Conservation (phyloP, 192 early-diverging fungal species). For the Coemansia sp. region DNA sequence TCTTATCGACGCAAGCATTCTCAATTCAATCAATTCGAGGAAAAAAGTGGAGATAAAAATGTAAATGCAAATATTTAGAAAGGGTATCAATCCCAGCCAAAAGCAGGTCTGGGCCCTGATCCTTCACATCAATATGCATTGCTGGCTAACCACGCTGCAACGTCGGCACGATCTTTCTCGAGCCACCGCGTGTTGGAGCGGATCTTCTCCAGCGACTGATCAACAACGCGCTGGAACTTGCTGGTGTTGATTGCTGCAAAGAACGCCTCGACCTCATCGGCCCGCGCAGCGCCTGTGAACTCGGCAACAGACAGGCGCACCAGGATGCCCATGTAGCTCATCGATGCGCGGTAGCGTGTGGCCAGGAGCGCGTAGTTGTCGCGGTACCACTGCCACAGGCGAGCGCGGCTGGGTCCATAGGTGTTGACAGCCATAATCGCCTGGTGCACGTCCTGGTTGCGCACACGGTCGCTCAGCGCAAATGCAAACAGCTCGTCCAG, state of each 20-base stretch:
- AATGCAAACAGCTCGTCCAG: slow-evolving; percentile 61
- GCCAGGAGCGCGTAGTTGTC: slow-evolving; percentile 58
- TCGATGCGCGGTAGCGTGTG: slow-evolving; percentile 62
- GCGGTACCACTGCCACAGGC: slow-evolving; percentile 68
- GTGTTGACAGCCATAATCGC: slow-evolving; percentile 52
- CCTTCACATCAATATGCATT: slow-evolving; percentile 7
- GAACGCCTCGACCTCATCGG: slow-evolving; percentile 59
- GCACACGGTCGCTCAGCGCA: slow-evolving; percentile 64
- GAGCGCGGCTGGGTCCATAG: slow-evolving; percentile 56
- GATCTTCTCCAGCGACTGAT: slow-evolving; percentile 71
- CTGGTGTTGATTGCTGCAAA: slow-evolving; percentile 54
- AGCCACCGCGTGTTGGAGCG: slow-evolving; percentile 56
- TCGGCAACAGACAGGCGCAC: slow-evolving; percentile 61
- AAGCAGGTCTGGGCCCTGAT: too few species aligned
- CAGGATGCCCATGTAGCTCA: slow-evolving; percentile 66
- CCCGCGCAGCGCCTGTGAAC: slow-evolving; percentile 57
- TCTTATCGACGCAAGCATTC: not conserved
- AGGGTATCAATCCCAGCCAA: too few species aligned
- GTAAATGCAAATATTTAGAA: too few species aligned
- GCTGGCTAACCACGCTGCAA: slow-evolving; percentile 35
- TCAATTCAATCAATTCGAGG: not conserved
- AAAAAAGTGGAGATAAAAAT: not conserved
- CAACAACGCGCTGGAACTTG: slow-evolving; percentile 59
- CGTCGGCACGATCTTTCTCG: slow-evolving; percentile 42
- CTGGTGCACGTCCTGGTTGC: slow-evolving; percentile 67